These are phyloP conservation scores for Leccinum olivaceopallidum DNA, from an alignment of 768 basidiomycete species.

Conservation along the genomic window DNA sequence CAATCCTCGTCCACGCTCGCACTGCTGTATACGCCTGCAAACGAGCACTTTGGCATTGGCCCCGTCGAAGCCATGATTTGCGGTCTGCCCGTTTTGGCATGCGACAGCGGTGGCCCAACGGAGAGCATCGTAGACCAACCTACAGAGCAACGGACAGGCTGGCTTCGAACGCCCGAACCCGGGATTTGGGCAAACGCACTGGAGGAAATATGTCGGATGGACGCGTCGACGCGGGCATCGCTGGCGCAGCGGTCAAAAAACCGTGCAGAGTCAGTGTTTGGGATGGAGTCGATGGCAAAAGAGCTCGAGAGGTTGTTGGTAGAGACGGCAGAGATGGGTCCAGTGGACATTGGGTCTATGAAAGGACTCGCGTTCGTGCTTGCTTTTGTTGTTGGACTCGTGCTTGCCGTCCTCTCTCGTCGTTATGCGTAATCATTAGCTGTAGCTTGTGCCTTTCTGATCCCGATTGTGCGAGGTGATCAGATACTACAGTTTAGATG, in stretches of 20 bases:
- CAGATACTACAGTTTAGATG: neutral
- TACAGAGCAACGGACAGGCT: constrained; percentile 62
- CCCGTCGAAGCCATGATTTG: constrained; percentile 95
- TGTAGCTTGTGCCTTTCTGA: neutral
- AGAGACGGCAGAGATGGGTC: constrained; percentile 59
- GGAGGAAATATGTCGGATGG: constrained; percentile 48
- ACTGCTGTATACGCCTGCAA: constrained; percentile 89
- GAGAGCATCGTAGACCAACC: constrained; percentile 70
- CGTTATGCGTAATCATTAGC: neutral
- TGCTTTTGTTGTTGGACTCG: constrained; percentile 28
- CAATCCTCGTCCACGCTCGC: constrained; percentile 62
- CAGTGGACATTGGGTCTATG: constrained; percentile 25
- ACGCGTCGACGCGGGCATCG: constrained; percentile 16
- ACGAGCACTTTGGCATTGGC: constrained; percentile 97
- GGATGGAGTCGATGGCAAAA: constrained; percentile 72
- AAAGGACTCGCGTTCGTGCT: constrained; percentile 20
- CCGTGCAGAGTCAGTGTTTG: constrained; percentile 68
- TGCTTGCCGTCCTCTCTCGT: constrained; percentile 22
- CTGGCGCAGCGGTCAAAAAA: constrained; percentile 56
- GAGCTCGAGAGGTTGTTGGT: constrained; percentile 55
- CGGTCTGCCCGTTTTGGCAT: constrained; percentile 87
- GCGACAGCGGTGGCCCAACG: constrained; percentile 84
- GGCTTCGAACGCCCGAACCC: constrained; percentile 64
- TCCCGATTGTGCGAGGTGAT: neutral
- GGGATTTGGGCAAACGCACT: constrained; percentile 73